Percentiles rank a stretch among this genome's conserved stretches.
Evolutionary conservation across 1,139 yeast species (phyloP).

Genomic region (Candida sojae): DNA sequence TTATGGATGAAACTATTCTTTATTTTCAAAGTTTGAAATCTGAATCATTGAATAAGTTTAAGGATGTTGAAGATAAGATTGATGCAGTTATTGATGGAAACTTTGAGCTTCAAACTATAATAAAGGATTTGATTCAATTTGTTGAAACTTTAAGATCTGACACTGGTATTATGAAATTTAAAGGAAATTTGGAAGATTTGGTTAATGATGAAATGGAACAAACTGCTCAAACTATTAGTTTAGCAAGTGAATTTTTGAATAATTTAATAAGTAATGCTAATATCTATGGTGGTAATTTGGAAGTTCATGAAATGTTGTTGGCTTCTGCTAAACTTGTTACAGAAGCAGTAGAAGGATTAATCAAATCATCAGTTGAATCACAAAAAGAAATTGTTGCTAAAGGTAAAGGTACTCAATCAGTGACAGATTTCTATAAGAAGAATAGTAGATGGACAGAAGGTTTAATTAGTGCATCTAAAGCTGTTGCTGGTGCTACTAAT

Average conservation of each 20-base stretch:
- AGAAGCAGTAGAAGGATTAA: conserved; percentile 71
- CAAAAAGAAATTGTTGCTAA: conserved; percentile 80
- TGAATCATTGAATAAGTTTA: conserved; percentile 46
- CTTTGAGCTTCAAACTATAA: conserved; percentile 67
- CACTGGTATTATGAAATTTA: conserved; percentile 36
- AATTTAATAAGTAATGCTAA: conserved; percentile 57
- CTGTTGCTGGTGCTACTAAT: conserved; percentile 84
- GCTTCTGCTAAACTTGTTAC: conserved; percentile 83
- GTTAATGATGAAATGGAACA: conserved; percentile 73
- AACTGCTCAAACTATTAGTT: conserved; percentile 69
- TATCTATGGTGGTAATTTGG: conserved; percentile 60
- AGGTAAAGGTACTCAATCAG: conserved; percentile 66
- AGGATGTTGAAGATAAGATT: conserved; percentile 66
- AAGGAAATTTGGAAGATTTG: conserved; percentile 64
- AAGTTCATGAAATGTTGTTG: conserved; percentile 76
- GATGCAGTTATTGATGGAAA: conserved; percentile 79
- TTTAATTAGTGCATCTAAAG: conserved; percentile 84
- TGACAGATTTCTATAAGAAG: conserved; percentile 81
- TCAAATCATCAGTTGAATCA: conserved; percentile 77
- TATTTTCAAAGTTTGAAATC: conserved; percentile 66
- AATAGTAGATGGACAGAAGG: conserved; percentile 96
- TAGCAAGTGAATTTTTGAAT: conserved; percentile 64
- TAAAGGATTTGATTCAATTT: conserved; percentile 58
- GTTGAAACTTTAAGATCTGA: conserved; percentile 57
- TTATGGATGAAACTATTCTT: conserved; percentile 62